Base-by-base conservation (phyloP, 345 rosid species). In the Camelina sativa region DNA sequence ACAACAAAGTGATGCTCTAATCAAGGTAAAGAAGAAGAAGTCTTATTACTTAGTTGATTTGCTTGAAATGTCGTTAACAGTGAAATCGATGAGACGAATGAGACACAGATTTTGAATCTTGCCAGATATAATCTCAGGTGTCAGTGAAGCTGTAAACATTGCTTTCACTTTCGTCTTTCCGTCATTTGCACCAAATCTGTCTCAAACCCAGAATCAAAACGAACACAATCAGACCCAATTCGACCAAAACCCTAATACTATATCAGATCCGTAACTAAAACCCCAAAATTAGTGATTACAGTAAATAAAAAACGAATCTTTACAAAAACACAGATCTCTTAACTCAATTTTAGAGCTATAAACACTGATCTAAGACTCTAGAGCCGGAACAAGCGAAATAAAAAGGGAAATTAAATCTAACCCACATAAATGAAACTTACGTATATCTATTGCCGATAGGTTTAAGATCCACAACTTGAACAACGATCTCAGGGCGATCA, bases 391-490 rank as follows among this genome's bases (percentile, higher is more conserved):
- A 10, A 17, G 0, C 11, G 11, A 37, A 11, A 37, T 8, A 37
- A 9, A 9, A 10, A 38, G 12, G 12, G 12, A 10, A 10, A 37
- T 0, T 8, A 8, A 38, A 38, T 28, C 30, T 25, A 2, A 25
- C 28, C 28, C 28, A 8, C 30, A 15, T 2, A 61, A 43, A 7
- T 6, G 59, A 65, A 19, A 17, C 79, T 64, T 62, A 91, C 98
- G 87, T 84, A 69, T 89, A 89, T 37, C 96, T 84, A 64, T 87
- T 91, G 47, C 98, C 97, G 8, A 89, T 83, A 40, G 88, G 85
- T 72, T 88, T 90, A 44, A 94, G 97, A 76, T 91, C 91, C 58
- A 93, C 80, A 56, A 91, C 90, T 69, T 94, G 97, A 43, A 90
- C 83, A 38, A 91, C 61, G 72, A 94, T 77, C 22, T 83, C 88